These are phyloP conservation scores for Cryphonectria radicalis DNA, from an alignment of 2,329 filamentous ascomycete genomes.

Conservation along the genomic window DNA sequence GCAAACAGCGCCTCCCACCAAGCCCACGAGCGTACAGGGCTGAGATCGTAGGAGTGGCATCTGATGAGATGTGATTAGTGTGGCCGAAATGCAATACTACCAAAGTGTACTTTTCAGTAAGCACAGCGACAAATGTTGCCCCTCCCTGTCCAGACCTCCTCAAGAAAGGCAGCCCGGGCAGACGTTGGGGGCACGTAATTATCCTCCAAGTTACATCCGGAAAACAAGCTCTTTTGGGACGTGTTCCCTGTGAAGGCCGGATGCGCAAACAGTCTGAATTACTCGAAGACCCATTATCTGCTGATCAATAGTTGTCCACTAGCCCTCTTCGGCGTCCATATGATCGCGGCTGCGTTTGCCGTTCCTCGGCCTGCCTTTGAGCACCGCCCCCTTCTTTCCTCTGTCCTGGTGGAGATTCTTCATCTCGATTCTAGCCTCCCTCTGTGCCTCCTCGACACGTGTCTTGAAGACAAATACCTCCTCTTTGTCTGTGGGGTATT, in stretches of 20 bases:
- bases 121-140: background rate
- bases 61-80: background rate
- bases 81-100: background rate
- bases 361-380: slow-evolving; percentile 52
- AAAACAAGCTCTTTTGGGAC: background rate
- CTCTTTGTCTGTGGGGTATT: slow-evolving; percentile 74
- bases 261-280: background rate
- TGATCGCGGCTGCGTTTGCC: slow-evolving; percentile 55
- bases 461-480: slow-evolving; percentile 83
- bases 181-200: background rate
- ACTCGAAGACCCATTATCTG: background rate
- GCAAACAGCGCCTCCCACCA: background rate
- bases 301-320: slow-evolving; percentile 27
- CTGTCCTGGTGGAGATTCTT: slow-evolving; percentile 76
- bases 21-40: background rate
- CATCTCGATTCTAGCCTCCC: slow-evolving; percentile 79
- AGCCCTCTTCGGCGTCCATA: slow-evolving; percentile 80
- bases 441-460: slow-evolving; percentile 81
- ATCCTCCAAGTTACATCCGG: background rate
- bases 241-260: background rate
- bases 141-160: background rate
- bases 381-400: slow-evolving; percentile 56
- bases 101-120: background rate
- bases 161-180: background rate
- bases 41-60: background rate